A percentile compares a stretch with the other conserved stretches of the same genome.
These are phyloP conservation scores for Asclepias syriaca DNA, from an alignment of 257 asterid species.

Conservation along the genomic window DNA sequence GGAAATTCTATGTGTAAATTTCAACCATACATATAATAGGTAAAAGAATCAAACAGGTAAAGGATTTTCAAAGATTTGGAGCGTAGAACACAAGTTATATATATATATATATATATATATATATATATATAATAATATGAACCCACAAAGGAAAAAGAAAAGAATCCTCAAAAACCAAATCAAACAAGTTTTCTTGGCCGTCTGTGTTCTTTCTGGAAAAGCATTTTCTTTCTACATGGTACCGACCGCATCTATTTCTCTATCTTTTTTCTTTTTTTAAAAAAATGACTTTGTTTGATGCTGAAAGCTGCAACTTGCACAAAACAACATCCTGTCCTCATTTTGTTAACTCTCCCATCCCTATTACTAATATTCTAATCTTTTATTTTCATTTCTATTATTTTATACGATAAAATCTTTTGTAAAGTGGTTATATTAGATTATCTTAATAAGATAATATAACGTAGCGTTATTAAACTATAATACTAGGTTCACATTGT, in stretches of 20 bases:
- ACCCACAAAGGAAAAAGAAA: not conserved
- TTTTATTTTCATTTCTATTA: too few relatives aligned
- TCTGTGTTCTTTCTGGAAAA: constrained; percentile 2
- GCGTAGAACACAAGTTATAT: constrained; percentile 1
- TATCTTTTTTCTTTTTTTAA: too few relatives aligned
- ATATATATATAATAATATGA: not conserved
- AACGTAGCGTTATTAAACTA: too few relatives aligned
- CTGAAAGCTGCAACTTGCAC: constrained; percentile 2
- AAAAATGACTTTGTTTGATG: not conserved
- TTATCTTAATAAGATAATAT: too few relatives aligned
- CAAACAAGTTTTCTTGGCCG: not conserved
- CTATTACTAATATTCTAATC: too few relatives aligned
- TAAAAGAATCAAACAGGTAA: not conserved
- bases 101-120: not conserved
- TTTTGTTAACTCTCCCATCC: not conserved
- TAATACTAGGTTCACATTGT: too few relatives aligned
- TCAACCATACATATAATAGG: not conserved
- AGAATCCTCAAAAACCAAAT: not conserved
- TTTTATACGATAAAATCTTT: too few relatives aligned
- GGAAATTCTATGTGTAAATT: not conserved
- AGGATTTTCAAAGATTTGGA: not conserved
- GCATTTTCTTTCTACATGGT: not conserved
- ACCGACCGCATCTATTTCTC: constrained; percentile 6
- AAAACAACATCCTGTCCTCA: not conserved
- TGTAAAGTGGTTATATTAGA: fast-evolving